These are phyloP conservation scores for Pichia eremophila DNA, from an alignment of 805 yeast species.

Conservation along the genomic window DNA sequence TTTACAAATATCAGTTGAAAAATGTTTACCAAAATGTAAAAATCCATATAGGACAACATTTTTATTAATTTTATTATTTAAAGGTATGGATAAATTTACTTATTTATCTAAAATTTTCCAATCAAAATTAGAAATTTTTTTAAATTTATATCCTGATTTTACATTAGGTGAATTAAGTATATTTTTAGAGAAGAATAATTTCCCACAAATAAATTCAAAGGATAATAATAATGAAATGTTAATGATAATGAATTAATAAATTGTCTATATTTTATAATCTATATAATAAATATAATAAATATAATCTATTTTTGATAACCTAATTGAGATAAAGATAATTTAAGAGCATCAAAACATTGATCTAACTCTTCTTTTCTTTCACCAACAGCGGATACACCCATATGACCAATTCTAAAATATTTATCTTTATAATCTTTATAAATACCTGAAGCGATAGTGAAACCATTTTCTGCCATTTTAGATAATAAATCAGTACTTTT, in stretches of 20 bases:
- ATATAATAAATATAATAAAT: not conserved
- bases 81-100: no score
- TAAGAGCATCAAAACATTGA: slow-evolving; percentile 37
- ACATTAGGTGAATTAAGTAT: no score
- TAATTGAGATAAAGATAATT: slow-evolving; percentile 32
- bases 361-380: slow-evolving; percentile 45
- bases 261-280: no score
- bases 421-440: slow-evolving; percentile 70
- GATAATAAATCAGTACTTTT: slow-evolving; percentile 59
- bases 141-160: no score
- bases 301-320: slow-evolving; percentile 20
- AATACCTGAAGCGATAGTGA: slow-evolving; percentile 83
- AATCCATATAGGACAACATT: no score
- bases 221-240: no score
- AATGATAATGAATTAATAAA: no score
- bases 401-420: slow-evolving; percentile 92
- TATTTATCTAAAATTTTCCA: no score
- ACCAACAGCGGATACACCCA: slow-evolving; percentile 75
- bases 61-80: no score
- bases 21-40: slow-evolving; percentile 2
- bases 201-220: no score
- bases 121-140: no score
- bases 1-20: slow-evolving; percentile 2
- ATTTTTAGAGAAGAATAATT: no score
- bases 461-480: slow-evolving; percentile 51